Conservation (phyloP, 1,284 basidiomycete genomes). For the Puccinia coronata region DNA sequence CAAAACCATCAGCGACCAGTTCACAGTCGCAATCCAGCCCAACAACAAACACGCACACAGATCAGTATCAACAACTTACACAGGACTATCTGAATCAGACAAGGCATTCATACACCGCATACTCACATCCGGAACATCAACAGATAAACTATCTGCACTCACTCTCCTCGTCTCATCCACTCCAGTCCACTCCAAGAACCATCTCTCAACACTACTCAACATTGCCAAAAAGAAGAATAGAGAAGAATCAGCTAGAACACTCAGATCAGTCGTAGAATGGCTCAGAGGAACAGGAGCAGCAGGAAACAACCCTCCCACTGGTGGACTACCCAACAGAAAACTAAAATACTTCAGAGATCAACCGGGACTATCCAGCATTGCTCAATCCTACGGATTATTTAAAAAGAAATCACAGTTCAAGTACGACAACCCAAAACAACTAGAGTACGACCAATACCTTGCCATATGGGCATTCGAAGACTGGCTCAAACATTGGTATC, state of each 20-base stretch:
- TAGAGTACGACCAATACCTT: constrained; percentile 67
- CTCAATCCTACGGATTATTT: neutral
- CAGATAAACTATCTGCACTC: constrained; percentile 88
- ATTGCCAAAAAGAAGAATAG: constrained; percentile 77
- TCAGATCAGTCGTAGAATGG: constrained; percentile 93
- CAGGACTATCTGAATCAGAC: constrained; percentile 65
- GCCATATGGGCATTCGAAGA: constrained; percentile 91
- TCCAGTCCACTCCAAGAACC: constrained; percentile 75
- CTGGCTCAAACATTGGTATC: constrained; percentile 96
- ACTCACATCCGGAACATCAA: constrained; percentile 81
- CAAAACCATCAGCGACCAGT: constrained; percentile 17
- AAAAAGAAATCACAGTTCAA: constrained; percentile 36
- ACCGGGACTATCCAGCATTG: constrained; percentile 59
- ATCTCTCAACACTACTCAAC: constrained; percentile 71
- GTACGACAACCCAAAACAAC: constrained; percentile 24
- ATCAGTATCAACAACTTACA: neutral
- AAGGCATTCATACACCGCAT: constrained; percentile 79
- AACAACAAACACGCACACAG: neutral
- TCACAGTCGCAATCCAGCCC: constrained; percentile 27
- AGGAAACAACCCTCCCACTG: constrained; percentile 76
- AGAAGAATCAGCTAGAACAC: constrained; percentile 84
- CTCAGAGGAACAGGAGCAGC: constrained; percentile 70
- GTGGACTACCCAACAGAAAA: constrained; percentile 67
- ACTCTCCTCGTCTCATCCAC: constrained; percentile 87
- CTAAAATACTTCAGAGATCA: constrained; percentile 91